Conservation (phyloP, 2,329 filamentous ascomycete species). For the Monosporascus sp. region DNA sequence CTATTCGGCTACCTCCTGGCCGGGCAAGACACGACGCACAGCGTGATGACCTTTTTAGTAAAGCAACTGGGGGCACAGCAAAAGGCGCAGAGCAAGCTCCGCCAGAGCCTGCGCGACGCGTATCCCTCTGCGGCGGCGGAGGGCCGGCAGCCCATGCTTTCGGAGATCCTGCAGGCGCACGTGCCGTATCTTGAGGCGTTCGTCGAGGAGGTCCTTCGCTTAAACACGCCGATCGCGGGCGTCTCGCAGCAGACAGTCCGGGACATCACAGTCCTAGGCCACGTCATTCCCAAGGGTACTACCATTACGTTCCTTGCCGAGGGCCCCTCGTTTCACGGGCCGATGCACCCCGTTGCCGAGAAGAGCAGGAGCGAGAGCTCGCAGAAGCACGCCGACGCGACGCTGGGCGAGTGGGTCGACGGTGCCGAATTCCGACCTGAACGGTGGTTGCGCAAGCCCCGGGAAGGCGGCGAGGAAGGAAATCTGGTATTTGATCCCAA, state of each 20-base stretch:
- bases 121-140: constrained; percentile 11
- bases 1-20: constrained; percentile 28
- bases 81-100: constrained; percentile 20
- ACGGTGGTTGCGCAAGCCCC: no score
- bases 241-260: constrained; percentile 18
- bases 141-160: constrained; percentile 14
- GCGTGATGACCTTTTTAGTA: constrained; percentile 14
- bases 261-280: constrained; percentile 23
- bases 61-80: constrained; percentile 24
- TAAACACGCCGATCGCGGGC: constrained; percentile 15
- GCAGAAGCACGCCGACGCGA: no score
- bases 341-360: no score
- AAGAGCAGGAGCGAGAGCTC: no score
- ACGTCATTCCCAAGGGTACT: constrained; percentile 22
- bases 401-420: no score
- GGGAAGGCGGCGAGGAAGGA: no score
- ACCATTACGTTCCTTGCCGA: no score
- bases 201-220: constrained; percentile 27
- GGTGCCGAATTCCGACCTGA: no score
- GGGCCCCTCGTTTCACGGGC: no score
- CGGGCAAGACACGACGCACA: constrained; percentile 25
- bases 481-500: no score
- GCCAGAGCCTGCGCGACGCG: constrained; percentile 13
- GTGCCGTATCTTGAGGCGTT: constrained; percentile 28
- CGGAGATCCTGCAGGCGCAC: constrained; percentile 17